Evolutionary conservation across 495 filamentous ascomycete species (phyloP), one percentile per base, ranked within the genome.

Genomic region (Hamigera avellanea): DNA sequence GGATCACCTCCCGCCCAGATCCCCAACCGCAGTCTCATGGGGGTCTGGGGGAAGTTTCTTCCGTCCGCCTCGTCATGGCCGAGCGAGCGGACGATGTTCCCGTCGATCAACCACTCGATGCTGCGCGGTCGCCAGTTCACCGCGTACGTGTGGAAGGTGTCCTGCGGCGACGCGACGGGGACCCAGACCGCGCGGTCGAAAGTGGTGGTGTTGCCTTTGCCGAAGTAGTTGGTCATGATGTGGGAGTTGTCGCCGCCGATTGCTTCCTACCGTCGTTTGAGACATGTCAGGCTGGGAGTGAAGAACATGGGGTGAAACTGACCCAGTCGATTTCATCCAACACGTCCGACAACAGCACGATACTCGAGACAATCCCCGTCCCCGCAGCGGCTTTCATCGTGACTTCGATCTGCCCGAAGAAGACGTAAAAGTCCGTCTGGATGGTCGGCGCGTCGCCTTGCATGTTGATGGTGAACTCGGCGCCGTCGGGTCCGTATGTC

Each of bases 261-360:
- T 44, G 76, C 79, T 46, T 81, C 37, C 63, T 80, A 78, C n/a
- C n/a, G n/a, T n/a, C n/a, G 2, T n/a, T n/a, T n/a, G n/a, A 19
- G 12, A 18, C n/a, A n/a, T n/a, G n/a, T n/a, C n/a, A n/a, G n/a
- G n/a, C n/a, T n/a, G n/a, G n/a, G 21, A 23, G 21, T 5, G 21
- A 9, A 23, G 21, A 14, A 26, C 28, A n/a, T 6, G 5, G 28
- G n/a, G 14, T 13, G 28, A 30, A 13, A 30, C 28, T 30, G 40
- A 66, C 69, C 68, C 81, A 81, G 54, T 89, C 84, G 47, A 91
- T 81, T 59, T 91, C 84, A 54, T 91, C 84, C 9, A 89, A 69
- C 40, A 71, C 68, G 54, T 85, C 82, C 9, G 84, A 88, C 47
- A 82, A 70, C 27, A 91, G 58, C 7, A 89, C 80, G 32, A 83